phyloP scores from a whole-genome alignment of 345 rosid genomes.

The Salix purpurea region DNA sequence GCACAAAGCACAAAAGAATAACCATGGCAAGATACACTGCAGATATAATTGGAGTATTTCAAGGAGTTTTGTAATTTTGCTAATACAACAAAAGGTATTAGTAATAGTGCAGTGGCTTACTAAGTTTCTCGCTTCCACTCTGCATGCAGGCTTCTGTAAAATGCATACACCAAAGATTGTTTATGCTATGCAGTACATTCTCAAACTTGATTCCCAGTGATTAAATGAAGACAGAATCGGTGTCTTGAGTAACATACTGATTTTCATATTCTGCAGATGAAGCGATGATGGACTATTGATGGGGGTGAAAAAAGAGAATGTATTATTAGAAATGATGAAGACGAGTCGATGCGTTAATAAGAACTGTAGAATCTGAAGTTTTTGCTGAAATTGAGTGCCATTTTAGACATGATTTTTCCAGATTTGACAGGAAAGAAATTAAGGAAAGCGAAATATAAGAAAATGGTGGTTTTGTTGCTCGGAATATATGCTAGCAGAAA shows the following conservation, averaged over 20 bases:
- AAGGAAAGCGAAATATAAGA: background rate
- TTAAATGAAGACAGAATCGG: background rate
- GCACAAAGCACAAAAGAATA: background rate
- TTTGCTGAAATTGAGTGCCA: background rate
- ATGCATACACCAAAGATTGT: background rate
- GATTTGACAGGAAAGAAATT: background rate
- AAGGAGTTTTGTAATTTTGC: background rate
- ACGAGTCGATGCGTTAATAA: background rate
- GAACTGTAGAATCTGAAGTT: background rate
- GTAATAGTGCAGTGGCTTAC: background rate
- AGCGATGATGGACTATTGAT: background rate
- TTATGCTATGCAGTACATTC: background rate
- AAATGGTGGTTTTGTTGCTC: background rate
- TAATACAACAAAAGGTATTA: background rate
- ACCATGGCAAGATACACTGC: background rate
- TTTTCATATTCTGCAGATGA: background rate
- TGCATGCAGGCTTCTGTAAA: background rate
- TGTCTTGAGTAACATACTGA: background rate
- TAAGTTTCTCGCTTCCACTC: background rate
- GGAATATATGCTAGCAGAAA: background rate
- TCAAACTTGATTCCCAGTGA: background rate
- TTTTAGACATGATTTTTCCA: background rate
- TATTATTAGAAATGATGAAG: background rate
- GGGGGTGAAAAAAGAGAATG: background rate
- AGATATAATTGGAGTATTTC: background rate